These are phyloP conservation scores for Parascedosporium putredinis DNA, from an alignment of 2,329 filamentous ascomycete genomes.

Conservation along the genomic window DNA sequence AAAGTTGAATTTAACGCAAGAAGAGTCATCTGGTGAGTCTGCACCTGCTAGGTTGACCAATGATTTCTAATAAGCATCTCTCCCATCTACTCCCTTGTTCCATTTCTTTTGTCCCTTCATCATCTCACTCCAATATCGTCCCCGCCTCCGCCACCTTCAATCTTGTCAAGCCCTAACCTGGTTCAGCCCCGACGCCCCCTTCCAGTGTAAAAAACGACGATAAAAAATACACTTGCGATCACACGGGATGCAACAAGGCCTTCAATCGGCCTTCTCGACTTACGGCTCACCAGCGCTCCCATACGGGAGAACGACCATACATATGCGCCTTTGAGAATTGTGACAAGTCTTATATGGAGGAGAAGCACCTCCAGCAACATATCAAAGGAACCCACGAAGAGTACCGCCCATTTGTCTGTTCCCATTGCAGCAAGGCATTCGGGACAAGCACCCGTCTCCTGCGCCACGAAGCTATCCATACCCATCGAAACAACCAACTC, in stretches of 20 bases:
- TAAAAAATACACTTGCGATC: conserved; percentile 69
- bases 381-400: conserved; percentile 70
- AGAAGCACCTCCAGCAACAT: conserved; percentile 79
- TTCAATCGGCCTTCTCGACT: conserved; percentile 82
- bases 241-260: conserved; percentile 63
- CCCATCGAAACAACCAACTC: conserved; percentile 61
- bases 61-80: too few relatives aligned
- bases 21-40: background rate
- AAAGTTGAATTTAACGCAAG: too few relatives aligned
- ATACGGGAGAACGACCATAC: conserved; percentile 76
- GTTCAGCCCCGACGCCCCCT: background rate
- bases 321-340: conserved; percentile 61
- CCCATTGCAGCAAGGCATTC: conserved; percentile 70
- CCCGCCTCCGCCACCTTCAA: background rate
- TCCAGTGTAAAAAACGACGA: conserved; percentile 25
- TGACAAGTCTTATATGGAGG: conserved; percentile 73
- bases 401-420: conserved; percentile 58
- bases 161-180: too few relatives aligned
- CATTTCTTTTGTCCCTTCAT: background rate
- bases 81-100: background rate
- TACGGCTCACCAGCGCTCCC: conserved; percentile 69
- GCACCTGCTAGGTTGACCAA: too few relatives aligned
- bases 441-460: conserved; percentile 68
- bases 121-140: background rate
- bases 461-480: conserved; percentile 68